Evolutionary conservation across 2,329 filamentous ascomycete species (phyloP).

Genomic region (Magnaporthiopsis rhizophila): DNA sequence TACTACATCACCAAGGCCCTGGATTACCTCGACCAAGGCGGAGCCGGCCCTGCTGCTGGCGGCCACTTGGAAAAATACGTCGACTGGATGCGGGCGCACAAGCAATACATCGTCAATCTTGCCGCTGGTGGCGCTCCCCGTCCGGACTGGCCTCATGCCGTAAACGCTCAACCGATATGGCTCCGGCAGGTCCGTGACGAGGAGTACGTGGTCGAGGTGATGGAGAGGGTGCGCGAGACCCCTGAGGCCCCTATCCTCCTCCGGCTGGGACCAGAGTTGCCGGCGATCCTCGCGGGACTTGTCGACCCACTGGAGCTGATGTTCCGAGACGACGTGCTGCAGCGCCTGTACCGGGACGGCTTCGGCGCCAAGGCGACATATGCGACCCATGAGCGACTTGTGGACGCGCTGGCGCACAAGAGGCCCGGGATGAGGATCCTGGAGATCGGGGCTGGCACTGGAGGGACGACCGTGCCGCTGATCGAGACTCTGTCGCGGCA

Average conservation of each 20-base stretch:
- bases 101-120: not conserved
- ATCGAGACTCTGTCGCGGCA: slow-evolving; percentile 15
- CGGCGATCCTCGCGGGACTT: slow-evolving; percentile 13
- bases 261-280: slow-evolving; percentile 10
- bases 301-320: slow-evolving; percentile 20
- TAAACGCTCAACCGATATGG: not conserved
- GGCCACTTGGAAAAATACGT: slow-evolving; percentile 10
- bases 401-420: slow-evolving; percentile 19
- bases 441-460: slow-evolving; percentile 29
- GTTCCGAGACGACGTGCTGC: slow-evolving; percentile 16
- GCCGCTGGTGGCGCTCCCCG: too few relatives aligned
- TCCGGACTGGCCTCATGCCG: not conserved
- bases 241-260: slow-evolving; percentile 10
- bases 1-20: slow-evolving; percentile 9
- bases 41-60: not conserved
- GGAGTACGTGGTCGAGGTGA: not conserved
- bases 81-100: slow-evolving; percentile 12
- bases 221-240: not conserved
- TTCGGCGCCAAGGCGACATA: slow-evolving; percentile 13
- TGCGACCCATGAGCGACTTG: slow-evolving; percentile 10
- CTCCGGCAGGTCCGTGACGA: not conserved
- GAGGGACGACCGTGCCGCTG: slow-evolving; percentile 20
- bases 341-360: slow-evolving; percentile 16
- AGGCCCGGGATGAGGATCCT: slow-evolving; percentile 25
- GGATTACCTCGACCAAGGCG: not conserved